phyloP scores from a whole-genome alignment of 2,329 filamentous ascomycete genomes.

The Plectosphaerella sp. region DNA sequence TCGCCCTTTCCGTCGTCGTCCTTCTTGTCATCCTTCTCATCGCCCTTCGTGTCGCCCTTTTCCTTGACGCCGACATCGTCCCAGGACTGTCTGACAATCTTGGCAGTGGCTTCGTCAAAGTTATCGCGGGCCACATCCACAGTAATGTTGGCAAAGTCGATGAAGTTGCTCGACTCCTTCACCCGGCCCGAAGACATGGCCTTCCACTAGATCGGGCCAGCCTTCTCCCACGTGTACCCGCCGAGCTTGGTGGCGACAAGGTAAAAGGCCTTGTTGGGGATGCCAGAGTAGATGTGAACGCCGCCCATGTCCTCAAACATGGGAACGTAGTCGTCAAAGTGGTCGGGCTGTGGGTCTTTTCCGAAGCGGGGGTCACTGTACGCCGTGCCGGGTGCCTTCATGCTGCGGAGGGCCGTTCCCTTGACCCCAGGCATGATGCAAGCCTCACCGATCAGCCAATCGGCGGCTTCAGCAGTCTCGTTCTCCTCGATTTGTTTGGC shows the following conservation, averaged over 20 bases:
- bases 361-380: conserved; percentile 48
- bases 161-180: conserved; percentile 34
- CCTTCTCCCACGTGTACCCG: conserved; percentile 50
- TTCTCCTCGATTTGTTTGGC: conserved; percentile 47
- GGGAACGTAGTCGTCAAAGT: conserved; percentile 37
- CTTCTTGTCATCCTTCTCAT: not conserved
- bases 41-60: not conserved
- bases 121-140: conserved; percentile 38
- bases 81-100: conserved; percentile 42
- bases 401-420: conserved; percentile 46
- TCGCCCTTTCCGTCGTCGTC: not conserved
- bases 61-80: conserved; percentile 37
- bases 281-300: conserved; percentile 52
- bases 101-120: conserved; percentile 35
- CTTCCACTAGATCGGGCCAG: conserved; percentile 49
- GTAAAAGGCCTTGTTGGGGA: conserved; percentile 55
- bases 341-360: conserved; percentile 46
- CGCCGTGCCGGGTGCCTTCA: conserved; percentile 49
- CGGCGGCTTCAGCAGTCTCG: conserved; percentile 37
- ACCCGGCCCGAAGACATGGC: conserved; percentile 39
- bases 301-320: conserved; percentile 45
- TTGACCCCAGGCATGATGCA: conserved; percentile 46
- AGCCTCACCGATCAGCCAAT: conserved; percentile 52
- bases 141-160: conserved; percentile 45
- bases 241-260: conserved; percentile 41